Evolutionary conservation across 2,329 filamentous ascomycete genomes (phyloP).

Genomic region (Penicillium sp.): DNA sequence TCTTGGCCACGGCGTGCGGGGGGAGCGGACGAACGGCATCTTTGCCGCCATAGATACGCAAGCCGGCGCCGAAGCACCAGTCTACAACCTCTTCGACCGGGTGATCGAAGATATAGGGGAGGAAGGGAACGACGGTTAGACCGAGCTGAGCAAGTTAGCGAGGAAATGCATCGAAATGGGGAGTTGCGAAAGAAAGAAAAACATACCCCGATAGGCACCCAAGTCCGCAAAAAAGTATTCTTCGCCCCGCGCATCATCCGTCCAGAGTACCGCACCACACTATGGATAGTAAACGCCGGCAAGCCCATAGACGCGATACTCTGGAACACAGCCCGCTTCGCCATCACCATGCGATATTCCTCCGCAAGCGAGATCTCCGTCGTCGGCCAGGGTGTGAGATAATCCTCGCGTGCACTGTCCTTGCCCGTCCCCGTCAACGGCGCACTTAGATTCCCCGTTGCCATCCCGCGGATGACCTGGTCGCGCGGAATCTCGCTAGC

Average conservation of each 20-base stretch:
- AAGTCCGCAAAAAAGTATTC: slow-evolving; percentile 70
- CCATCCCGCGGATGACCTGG: slow-evolving; percentile 33
- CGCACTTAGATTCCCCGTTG: slow-evolving; percentile 28
- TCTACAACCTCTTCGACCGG: slow-evolving; percentile 90
- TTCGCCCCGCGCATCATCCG: slow-evolving; percentile 76
- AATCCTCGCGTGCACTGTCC: slow-evolving; percentile 14
- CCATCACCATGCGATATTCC: slow-evolving; percentile 87
- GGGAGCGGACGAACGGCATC: slow-evolving; percentile 44
- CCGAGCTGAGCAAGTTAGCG: slow-evolving; percentile 46
- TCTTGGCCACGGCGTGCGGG: slow-evolving; percentile 9
- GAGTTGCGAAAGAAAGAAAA: slow-evolving; percentile 16
- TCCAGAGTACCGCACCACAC: slow-evolving; percentile 83
- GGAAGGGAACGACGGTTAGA: slow-evolving; percentile 69
- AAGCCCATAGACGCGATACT: slow-evolving; percentile 86
- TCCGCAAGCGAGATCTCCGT: slow-evolving; percentile 65
- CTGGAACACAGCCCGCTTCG: slow-evolving; percentile 85
- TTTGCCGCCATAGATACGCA: slow-evolving; percentile 64
- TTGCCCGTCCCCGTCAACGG: slow-evolving; percentile 10
- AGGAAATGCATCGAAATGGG: background rate
- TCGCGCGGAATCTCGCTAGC: slow-evolving; percentile 31
- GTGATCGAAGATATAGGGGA: slow-evolving; percentile 81
- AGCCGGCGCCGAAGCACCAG: slow-evolving; percentile 79
- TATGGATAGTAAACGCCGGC: slow-evolving; percentile 90
- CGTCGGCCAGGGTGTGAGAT: slow-evolving; percentile 36
- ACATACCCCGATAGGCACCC: slow-evolving; percentile 83